A percentile compares a stretch with the other conserved stretches of the same genome.
Evolutionary conservation across 2,329 filamentous ascomycete species (phyloP).

Genomic region (Cryphonectria parasitica): DNA sequence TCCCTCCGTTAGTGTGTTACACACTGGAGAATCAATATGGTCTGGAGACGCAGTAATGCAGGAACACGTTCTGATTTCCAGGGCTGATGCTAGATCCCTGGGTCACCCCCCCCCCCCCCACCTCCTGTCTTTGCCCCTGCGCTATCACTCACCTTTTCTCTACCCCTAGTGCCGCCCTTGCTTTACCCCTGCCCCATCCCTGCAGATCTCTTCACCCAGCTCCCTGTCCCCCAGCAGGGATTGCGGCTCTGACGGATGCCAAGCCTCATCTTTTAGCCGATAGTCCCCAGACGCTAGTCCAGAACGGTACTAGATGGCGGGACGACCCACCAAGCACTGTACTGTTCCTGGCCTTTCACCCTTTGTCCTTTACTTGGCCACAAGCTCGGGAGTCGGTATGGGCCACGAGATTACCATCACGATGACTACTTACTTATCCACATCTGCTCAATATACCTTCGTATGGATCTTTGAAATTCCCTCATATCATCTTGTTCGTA

Average conservation of each 20-base stretch:
- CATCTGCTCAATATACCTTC: neutral
- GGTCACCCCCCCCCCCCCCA: neutral
- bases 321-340: neutral
- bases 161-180: neutral
- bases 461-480: neutral
- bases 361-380: neutral
- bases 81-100: neutral
- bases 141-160: neutral
- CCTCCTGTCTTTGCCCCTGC: neutral
- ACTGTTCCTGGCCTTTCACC: too few species aligned
- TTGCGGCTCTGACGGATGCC: slow-evolving; percentile 9
- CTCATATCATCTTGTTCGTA: neutral
- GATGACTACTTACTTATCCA: neutral
- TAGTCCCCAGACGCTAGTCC: neutral
- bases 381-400: neutral
- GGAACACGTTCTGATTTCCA: slow-evolving; percentile 14
- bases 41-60: slow-evolving; percentile 8
- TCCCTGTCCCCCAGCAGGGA: neutral
- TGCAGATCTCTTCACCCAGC: neutral
- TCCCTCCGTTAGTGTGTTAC: neutral
- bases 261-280: slow-evolving; percentile 6
- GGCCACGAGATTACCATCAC: neutral
- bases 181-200: neutral
- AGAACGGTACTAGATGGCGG: neutral
- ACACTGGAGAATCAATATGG: neutral